Base-by-base conservation (phyloP, 306 rosid species). In the Coriaria nepalensis region DNA sequence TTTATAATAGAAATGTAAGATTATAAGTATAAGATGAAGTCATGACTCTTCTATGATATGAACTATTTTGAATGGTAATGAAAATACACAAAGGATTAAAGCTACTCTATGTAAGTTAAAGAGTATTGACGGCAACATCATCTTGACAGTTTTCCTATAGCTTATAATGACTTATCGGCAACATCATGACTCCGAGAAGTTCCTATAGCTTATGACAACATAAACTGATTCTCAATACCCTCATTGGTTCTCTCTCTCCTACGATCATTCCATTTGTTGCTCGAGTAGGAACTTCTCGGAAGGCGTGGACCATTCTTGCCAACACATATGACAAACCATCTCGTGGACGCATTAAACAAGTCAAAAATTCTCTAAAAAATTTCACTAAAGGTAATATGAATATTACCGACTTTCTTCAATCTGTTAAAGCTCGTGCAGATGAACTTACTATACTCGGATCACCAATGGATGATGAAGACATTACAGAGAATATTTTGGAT, bases 381-480 rank as follows among this genome's bases (percentile, higher is more conserved):
- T 10, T 29, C 10, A 49, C 53, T 14, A 49, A 49, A 29, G 53
- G 40, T n/a, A 15, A 37, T 34, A 13, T 8, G 5, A 33, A 11
- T 34, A n/a, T 49, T 10, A 49, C 53, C 1, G 8, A 49, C 9
- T 49, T 49, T 33, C 40, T 49, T 20, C 39, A 49, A 49, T 8
- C 40, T 9, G 8, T 49, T 11, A 49, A 49, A 49, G 53, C 53
- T 6, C 15, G 40, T 10, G 53, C 40, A 20, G 13, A 49, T 49
- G 39, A 49, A n/a, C 38, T 33, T 10, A 40, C 53, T 2, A 20
- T 49, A 8, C 53, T 49, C n/a, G 53, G 40, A 33, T 37, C 9
- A 6, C 53, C 53, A 4, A 49, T 49, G 53, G n/a, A n/a, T n/a
- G 53, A 33, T 33, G 39, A 49, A 7, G 53, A 49, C 11, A 37